A percentile compares a stretch with the other conserved stretches of the same genome.
Conservation (phyloP, 31 red algal genomes). For the Asparagopsis taxiformis region DNA sequence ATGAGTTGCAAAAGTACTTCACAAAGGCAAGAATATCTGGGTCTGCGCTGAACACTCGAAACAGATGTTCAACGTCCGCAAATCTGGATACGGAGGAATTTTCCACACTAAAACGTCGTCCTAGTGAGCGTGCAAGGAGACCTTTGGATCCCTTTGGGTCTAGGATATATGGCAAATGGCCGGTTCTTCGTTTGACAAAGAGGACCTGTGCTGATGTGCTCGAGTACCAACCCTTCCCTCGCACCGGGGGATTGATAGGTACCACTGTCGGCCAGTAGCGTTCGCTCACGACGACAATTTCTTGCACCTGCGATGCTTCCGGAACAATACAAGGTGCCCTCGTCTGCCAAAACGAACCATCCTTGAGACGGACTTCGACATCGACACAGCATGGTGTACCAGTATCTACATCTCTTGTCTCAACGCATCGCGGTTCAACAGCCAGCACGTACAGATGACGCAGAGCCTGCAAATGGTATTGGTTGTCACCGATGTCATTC, state of each 20-base stretch:
- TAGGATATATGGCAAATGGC: slow-evolving; percentile 81
- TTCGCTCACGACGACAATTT: slow-evolving; percentile 70
- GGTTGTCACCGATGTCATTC: slow-evolving; percentile 80
- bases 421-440: slow-evolving; percentile 81
- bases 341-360: slow-evolving; percentile 23
- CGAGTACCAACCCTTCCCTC: slow-evolving; percentile 50
- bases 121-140: slow-evolving; percentile 64
- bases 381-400: slow-evolving; percentile 81
- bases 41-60: slow-evolving; percentile 71
- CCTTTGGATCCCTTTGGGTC: slow-evolving; percentile 92
- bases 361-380: slow-evolving; percentile 59
- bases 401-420: slow-evolving; percentile 91
- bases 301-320: slow-evolving; percentile 32
- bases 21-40: slow-evolving; percentile 73
- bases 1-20: slow-evolving; percentile 40
- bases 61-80: slow-evolving; percentile 46
- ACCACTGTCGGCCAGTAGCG: slow-evolving; percentile 76
- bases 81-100: slow-evolving; percentile 7
- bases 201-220: slow-evolving; percentile 55
- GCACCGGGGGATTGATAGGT: slow-evolving; percentile 37
- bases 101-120: not conserved
- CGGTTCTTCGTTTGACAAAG: slow-evolving; percentile 89
- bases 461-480: slow-evolving; percentile 96
- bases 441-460: slow-evolving; percentile 97
- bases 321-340: slow-evolving; percentile 95